Base-by-base conservation (phyloP, 2,329 filamentous ascomycete species). In the Fusarium odoratissimum region DNA sequence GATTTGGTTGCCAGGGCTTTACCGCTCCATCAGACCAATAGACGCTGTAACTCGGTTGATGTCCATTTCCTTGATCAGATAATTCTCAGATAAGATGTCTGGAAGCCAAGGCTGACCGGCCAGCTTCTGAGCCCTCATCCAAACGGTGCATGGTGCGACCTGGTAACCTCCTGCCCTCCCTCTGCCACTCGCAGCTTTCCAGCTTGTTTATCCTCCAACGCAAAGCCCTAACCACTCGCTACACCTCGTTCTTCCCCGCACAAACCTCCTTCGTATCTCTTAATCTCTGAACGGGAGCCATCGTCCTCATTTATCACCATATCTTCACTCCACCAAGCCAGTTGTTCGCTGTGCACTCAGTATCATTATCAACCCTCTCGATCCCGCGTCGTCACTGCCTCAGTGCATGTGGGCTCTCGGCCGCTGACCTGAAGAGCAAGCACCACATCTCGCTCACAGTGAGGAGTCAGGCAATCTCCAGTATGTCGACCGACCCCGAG, bases 11-110 rank as follows among this genome's bases (percentile, higher is more conserved):
- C 42, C 42, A 6, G n/a, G 6, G n/a, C n/a, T 23, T 42, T 17
- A 10, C 10, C 9, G 6, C 14, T 23, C 14, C 23, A 6, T 23
- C 23, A 44, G 16, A 12, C 5, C 10, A 25, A 44, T 12, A 4
- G 16, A 4, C 13, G 3, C 19, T 30, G 13, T 16, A 3, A 8
- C 11, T 44, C 6, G 5, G 10, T 7, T 8, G 16, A 1, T 19
- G 11, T 8, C 16, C 6, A 44, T 25, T 16, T 25, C 16, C 6
- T n/a, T 44, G 25, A 10, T 4, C 16, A 3, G 23, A 3, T 23
- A 7, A 14, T 19, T 16, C 19, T n/a, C 4, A 28, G 25, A 13
- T 25, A 10, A 21, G 25, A 30, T 30, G 19, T 19, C 25, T 46
- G 13, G 25, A 16, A 30, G 6, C 5, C 25, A 46, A 46, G 44